Evolutionary conservation across 2,329 filamentous ascomycete genomes (phyloP).

Genomic region (Fusarium sp.): DNA sequence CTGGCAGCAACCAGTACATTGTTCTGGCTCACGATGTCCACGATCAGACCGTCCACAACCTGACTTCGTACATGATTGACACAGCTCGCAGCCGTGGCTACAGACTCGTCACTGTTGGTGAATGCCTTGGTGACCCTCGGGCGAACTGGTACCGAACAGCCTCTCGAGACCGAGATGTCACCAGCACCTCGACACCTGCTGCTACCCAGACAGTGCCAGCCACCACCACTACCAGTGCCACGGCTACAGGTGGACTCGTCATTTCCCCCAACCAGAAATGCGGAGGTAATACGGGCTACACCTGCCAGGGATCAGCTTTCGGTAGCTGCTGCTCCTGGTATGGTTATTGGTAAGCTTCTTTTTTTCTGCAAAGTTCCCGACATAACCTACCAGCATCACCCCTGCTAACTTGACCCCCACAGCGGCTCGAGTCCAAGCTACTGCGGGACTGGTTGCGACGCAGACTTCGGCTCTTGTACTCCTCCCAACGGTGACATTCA

Average conservation of each 20-base stretch:
- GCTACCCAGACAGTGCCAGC: slow-evolving; percentile 25
- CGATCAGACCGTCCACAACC: slow-evolving; percentile 57
- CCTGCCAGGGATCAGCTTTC: slow-evolving; percentile 52
- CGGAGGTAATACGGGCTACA: slow-evolving; percentile 51
- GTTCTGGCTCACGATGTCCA: slow-evolving; percentile 66
- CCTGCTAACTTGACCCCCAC: slow-evolving; percentile 35
- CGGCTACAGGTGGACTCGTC: slow-evolving; percentile 35
- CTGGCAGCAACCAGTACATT: slow-evolving; percentile 56
- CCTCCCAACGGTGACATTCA: slow-evolving; percentile 36
- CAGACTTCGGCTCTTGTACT: slow-evolving; percentile 51
- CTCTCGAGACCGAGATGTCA: slow-evolving; percentile 26
- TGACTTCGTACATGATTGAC: slow-evolving; percentile 58
- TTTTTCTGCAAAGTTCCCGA: neutral
- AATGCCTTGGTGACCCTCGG: slow-evolving; percentile 66
- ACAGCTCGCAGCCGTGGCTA: slow-evolving; percentile 57
- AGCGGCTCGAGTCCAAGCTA: slow-evolving; percentile 50
- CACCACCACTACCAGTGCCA: slow-evolving; percentile 27
- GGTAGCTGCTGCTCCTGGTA: slow-evolving; percentile 57
- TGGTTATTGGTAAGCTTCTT: slow-evolving; percentile 54
- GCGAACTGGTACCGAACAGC: slow-evolving; percentile 63
- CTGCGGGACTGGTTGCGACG: slow-evolving; percentile 55
- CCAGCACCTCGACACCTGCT: slow-evolving; percentile 12
- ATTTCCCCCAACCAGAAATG: slow-evolving; percentile 54
- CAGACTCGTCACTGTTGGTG: slow-evolving; percentile 64
- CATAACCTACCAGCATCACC: neutral